Evolutionary conservation across 1,284 basidiomycete genomes (phyloP).

Genomic region (Porodaedalea pini): DNA sequence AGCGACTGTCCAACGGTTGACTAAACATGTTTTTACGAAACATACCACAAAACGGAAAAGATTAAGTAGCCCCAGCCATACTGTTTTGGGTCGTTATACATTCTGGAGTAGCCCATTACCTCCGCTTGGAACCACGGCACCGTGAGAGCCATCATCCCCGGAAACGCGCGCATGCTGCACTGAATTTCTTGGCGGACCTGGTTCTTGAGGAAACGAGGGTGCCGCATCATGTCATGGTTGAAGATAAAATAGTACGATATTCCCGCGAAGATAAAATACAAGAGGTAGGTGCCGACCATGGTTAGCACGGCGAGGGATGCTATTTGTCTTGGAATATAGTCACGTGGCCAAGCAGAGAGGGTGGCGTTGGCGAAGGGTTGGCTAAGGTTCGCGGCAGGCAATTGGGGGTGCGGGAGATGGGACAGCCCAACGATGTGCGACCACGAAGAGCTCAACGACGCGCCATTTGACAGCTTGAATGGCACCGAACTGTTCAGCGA

Average conservation of each 20-base stretch:
- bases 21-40: slow-evolving; percentile 22
- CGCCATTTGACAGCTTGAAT: slow-evolving; percentile 31
- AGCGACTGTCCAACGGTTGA: neutral
- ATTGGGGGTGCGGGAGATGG: slow-evolving; percentile 52
- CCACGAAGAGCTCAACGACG: slow-evolving; percentile 49
- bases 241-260: slow-evolving; percentile 87
- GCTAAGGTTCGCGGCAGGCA: slow-evolving; percentile 35
- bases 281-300: slow-evolving; percentile 71
- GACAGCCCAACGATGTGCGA: slow-evolving; percentile 46
- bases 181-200: slow-evolving; percentile 86
- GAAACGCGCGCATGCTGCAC: slow-evolving; percentile 75
- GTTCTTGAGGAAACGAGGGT: slow-evolving; percentile 89
- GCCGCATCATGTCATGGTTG: slow-evolving; percentile 94
- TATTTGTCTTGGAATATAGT: slow-evolving; percentile 76
- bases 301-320: slow-evolving; percentile 77
- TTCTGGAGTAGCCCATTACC: slow-evolving; percentile 78
- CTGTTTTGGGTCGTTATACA: slow-evolving; percentile 78
- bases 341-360: slow-evolving; percentile 74
- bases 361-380: slow-evolving; percentile 27
- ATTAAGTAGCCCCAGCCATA: slow-evolving; percentile 67
- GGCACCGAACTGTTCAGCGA: slow-evolving; percentile 32
- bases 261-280: slow-evolving; percentile 86
- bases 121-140: slow-evolving; percentile 94
- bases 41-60: slow-evolving; percentile 62
- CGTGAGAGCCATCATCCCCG: slow-evolving; percentile 76